These are phyloP conservation scores for Fraxinus quadrangulata DNA, from an alignment of 257 asterid genomes.

Conservation along the genomic window DNA sequence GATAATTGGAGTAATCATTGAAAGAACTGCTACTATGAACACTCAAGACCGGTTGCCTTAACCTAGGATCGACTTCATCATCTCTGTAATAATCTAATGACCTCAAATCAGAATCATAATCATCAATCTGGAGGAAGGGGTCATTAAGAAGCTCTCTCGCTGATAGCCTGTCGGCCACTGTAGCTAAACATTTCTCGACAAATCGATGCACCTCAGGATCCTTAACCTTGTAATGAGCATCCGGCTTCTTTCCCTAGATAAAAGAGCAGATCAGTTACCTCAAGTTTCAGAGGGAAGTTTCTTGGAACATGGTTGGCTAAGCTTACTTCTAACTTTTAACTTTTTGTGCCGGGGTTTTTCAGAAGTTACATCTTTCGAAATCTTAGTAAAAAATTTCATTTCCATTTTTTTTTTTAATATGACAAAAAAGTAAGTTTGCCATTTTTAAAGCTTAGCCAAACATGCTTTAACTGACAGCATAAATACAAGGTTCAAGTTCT, in stretches of 20 bases:
- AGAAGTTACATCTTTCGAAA: not conserved
- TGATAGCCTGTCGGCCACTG: slow-evolving; percentile 67
- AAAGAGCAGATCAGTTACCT: not conserved
- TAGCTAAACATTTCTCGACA: slow-evolving; percentile 86
- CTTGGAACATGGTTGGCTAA: not conserved
- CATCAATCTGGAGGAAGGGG: slow-evolving; percentile 73
- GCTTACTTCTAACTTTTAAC: not conserved
- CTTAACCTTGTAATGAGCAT: slow-evolving; percentile 70
- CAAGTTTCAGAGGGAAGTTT: not conserved
- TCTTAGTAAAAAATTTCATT: not conserved
- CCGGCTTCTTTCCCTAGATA: slow-evolving; percentile 77
- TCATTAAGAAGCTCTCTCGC: slow-evolving; percentile 90
- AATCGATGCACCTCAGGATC: slow-evolving; percentile 80
- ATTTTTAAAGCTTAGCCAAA: not conserved
- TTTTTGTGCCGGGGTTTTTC: not conserved
- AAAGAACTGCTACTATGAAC: slow-evolving; percentile 45
- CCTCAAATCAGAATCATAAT: slow-evolving; percentile 47
- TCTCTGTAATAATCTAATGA: slow-evolving; percentile 42
- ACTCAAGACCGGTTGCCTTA: slow-evolving; percentile 54
- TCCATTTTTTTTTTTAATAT: too few relatives aligned
- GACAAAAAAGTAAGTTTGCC: not conserved
- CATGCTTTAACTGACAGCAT: not conserved
- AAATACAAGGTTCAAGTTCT: slow-evolving; percentile 30
- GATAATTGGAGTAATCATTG: slow-evolving; percentile 52
- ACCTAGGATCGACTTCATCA: slow-evolving; percentile 43